Evolutionary conservation across 2,329 filamentous ascomycete genomes (phyloP), one percentile per base, ranked within the genome.

Genomic region (Trichophyton schoenleinii): DNA sequence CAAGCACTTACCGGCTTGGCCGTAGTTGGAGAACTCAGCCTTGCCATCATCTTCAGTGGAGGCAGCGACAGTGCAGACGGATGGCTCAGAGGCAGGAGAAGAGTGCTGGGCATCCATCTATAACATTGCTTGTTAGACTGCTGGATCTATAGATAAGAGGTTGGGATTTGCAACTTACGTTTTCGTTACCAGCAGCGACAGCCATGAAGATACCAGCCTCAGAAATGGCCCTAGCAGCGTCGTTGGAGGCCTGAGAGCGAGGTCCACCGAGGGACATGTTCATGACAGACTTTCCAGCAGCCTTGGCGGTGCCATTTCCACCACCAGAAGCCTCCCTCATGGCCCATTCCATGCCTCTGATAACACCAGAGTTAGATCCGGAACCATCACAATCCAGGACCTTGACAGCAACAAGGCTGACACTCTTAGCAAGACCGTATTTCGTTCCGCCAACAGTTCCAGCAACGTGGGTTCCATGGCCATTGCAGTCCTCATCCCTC

Each of bases 331-430:
- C 71, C 59, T 73, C 67, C 52, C 70, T 69, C 61, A 65, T 69
- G 55, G 71, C 71, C 70, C 70, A 75, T 34, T 73, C 67, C 68
- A 82, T 80, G 20, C 79, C 81, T 25, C 73, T 69, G 64, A 83
- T 75, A 64, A 80, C 78, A 65, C 75, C 74, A 22, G 73, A 71
- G 57, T 72, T 74, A 25, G 72, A 76, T 36, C 80, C 80, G 57
- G 72, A 72, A 53, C 78, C 77, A 4, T 76, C 68, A 25, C 71
- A 72, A 53, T 75, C 75, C 20, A 80, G 73, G 63, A 72, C 79
- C 69, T 81, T 81, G 62, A 83, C 77, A 57, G 78, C 78, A 41
- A 75, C 64, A n/a, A 76, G 60, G 20, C 63, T 70, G 44, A 72
- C 68, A 60, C 70, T 68, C 66, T 74, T 74, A 20, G 73, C 69